Base-by-base conservation (phyloP, 2,329 filamentous ascomycete species). In the Apiospora phragmitis region DNA sequence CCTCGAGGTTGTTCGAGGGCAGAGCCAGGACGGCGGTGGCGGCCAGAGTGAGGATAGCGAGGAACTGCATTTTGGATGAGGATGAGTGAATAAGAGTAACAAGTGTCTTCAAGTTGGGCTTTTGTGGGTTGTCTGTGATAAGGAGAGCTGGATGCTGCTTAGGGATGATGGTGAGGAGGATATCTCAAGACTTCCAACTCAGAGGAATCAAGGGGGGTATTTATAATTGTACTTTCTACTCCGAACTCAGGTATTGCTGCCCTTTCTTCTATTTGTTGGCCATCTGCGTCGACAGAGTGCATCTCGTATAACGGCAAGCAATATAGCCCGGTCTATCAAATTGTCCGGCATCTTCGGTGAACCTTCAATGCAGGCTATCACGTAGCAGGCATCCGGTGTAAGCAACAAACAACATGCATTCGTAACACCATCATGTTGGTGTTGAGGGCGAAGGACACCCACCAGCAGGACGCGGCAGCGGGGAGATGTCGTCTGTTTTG, bases 61-160 rank as follows among this genome's bases (percentile, higher is more conserved):
- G 65, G 74, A 74, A 74, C 75, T 78, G 74, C 78, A 79, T 79
- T 67, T 70, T 67, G 24, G 42, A 9, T n/a, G 6, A 8, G 7
- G 7, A n/a, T 9, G 21, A 3, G 11, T 42, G 7, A 47, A 47
- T 2, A 1, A 26, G 7, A 38, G 32, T 18, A 35, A 62, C 9
- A 4, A 59, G 18, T 12, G 29, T 35, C 8, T 59, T 35, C 47
- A 24, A 24, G n/a, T n/a, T 59, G 16, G 49, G 49, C 26, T 55
- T 18, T 55, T 55, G 5, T 21, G 8, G 16, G 32, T 35, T 59
- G 29, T 59, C 7, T n/a, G 29, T 59, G 21, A 16, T 59, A 24
- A 24, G 21, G 21, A 29, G 12, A 62, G 55, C 55, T 38, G 21
- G 32, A 62, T 62, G 55, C 21, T 38, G 32, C 7, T 62, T 18